Evolutionary conservation across 2,329 filamentous ascomycete genomes (phyloP).

Genomic region (Tolypocladium capitatum): DNA sequence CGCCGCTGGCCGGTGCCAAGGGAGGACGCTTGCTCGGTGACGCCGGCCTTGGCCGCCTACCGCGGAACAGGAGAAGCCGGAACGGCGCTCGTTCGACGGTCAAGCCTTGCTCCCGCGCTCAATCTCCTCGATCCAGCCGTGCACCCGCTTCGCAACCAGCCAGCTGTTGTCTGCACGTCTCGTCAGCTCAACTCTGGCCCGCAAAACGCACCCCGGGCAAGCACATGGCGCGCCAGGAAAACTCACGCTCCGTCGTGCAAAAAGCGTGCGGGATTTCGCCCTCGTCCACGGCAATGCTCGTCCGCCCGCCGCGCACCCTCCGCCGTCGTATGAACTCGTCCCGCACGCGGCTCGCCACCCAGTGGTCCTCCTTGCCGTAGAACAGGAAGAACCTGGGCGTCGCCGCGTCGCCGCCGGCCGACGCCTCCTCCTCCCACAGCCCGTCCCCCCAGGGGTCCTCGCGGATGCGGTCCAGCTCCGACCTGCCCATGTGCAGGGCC

Average conservation of each 20-base stretch:
- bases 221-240: background rate
- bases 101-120: conserved; percentile 4
- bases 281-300: conserved; percentile 40
- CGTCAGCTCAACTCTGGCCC: conserved; percentile 1
- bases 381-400: conserved; percentile 43
- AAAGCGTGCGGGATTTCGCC: conserved; percentile 46
- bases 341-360: conserved; percentile 43
- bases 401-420: conserved; percentile 5
- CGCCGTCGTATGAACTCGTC: conserved; percentile 40
- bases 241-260: conserved; percentile 30
- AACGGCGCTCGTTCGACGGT: background rate
- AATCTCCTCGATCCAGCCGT: conserved; percentile 16
- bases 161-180: conserved; percentile 13
- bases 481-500: conserved; percentile 42
- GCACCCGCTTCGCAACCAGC: conserved; percentile 15
- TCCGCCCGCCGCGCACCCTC: conserved; percentile 24
- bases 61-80: background rate
- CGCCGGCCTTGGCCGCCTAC: background rate
- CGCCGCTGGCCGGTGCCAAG: no score
- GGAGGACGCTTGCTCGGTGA: background rate
- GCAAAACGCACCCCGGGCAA: no score
- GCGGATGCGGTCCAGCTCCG: conserved; percentile 45
- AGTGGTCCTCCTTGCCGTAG: conserved; percentile 47
- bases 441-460: conserved; percentile 47
- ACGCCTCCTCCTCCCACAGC: conserved; percentile 43